phyloP scores from a whole-genome alignment of 768 basidiomycete species.

The Mycena kentingensis region DNA sequence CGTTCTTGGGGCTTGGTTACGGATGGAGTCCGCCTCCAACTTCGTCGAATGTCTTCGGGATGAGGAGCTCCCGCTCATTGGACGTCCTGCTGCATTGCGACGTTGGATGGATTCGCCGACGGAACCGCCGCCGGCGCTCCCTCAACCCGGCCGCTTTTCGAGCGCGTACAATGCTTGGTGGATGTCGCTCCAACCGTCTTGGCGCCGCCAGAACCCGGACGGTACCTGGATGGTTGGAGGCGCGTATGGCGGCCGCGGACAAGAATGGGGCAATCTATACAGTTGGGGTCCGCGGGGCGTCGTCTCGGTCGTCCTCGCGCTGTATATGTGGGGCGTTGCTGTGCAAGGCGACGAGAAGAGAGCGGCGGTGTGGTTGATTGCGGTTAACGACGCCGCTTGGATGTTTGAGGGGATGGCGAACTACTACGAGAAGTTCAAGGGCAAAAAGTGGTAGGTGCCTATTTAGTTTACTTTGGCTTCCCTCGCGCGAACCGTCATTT shows the following conservation, averaged over 20 bases:
- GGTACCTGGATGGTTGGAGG: not conserved
- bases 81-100: not conserved
- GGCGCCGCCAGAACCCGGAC: not conserved
- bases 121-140: not conserved
- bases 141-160: not conserved
- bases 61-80: not conserved
- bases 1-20: not conserved
- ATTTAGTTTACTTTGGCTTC: no score
- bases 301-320: not conserved
- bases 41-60: not conserved
- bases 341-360: not conserved
- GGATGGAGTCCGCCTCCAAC: not conserved
- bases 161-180: not conserved
- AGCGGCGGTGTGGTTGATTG: not conserved
- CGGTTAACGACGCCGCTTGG: not conserved
- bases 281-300: not conserved
- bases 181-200: not conserved
- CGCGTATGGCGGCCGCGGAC: not conserved
- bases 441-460: not conserved
- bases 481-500: no score
- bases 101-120: not conserved
- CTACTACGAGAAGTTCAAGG: constrained; percentile 2
- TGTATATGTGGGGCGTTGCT: not conserved
- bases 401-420: constrained; percentile 2
- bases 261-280: not conserved